These are phyloP conservation scores for Phytophthora niederhauseri DNA, from an alignment of 352 stramenopile genomes.

Conservation along the genomic window DNA sequence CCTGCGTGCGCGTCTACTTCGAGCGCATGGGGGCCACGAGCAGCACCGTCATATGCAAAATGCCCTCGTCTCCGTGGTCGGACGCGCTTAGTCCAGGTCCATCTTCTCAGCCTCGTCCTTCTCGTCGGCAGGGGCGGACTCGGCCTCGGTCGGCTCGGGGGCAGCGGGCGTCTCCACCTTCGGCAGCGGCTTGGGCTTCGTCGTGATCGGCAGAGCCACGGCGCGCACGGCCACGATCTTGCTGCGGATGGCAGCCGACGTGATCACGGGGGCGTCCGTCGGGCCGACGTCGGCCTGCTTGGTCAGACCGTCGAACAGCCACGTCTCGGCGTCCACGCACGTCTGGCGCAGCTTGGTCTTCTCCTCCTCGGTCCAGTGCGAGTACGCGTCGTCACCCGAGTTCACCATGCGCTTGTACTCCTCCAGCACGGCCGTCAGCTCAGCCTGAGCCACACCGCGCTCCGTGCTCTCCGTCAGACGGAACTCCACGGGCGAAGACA, in stretches of 20 bases:
- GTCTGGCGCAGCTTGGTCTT: slow-evolving; percentile 92
- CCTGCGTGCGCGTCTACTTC: slow-evolving; percentile 26
- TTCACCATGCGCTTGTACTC: slow-evolving; percentile 96
- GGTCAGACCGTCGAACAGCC: slow-evolving; percentile 96
- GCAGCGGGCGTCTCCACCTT: slow-evolving; percentile 75
- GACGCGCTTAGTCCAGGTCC: slow-evolving; percentile 77
- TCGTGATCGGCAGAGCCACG: slow-evolving; percentile 94
- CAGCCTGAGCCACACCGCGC: slow-evolving; percentile 86
- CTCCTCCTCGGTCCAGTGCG: slow-evolving; percentile 97
- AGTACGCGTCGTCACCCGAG: slow-evolving; percentile 92
- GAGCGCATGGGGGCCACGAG: slow-evolving; percentile 22
- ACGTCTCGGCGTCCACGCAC: slow-evolving; percentile 90
- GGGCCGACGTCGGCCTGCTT: slow-evolving; percentile 92
- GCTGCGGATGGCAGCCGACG: slow-evolving; percentile 84
- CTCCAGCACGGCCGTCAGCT: slow-evolving; percentile 94
- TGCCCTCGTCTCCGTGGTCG: slow-evolving; percentile 15
- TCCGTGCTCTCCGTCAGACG: slow-evolving; percentile 92
- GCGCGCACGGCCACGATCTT: slow-evolving; percentile 93
- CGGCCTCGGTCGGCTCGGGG: slow-evolving; percentile 49
- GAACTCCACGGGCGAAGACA: slow-evolving; percentile 94
- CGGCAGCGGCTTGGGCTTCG: slow-evolving; percentile 95
- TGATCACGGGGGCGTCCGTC: slow-evolving; percentile 93
- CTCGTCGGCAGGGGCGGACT: slow-evolving; percentile 37
- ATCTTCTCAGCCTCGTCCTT: slow-evolving; percentile 78
- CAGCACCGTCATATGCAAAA: slow-evolving; percentile 38